Conservation (phyloP, 306 rosid species). For the Cicer bijugum region DNA sequence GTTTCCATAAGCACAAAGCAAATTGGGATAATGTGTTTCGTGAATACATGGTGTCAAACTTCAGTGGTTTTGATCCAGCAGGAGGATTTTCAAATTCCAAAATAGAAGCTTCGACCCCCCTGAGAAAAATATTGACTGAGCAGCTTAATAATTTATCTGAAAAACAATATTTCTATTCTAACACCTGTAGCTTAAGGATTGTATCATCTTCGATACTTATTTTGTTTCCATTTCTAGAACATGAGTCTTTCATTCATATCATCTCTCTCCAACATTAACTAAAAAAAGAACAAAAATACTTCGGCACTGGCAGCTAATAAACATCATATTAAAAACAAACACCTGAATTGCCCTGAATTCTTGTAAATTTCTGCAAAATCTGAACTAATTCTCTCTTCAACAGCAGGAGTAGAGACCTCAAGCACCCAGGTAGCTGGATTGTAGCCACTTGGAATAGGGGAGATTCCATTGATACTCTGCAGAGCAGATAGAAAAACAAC, state of each 20-base stretch:
- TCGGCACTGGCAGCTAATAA: constrained; percentile 13
- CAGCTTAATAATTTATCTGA: constrained; percentile 15
- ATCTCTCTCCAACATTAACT: constrained; percentile 11
- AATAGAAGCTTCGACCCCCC: constrained; percentile 77
- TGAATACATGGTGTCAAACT: constrained; percentile 63
- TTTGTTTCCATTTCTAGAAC: constrained; percentile 6
- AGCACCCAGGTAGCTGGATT: constrained; percentile 98
- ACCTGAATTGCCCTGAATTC: constrained; percentile 73
- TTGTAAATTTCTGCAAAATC: constrained; percentile 69
- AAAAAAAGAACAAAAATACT: constrained; percentile 11
- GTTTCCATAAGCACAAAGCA: constrained; percentile 71
- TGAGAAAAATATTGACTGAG: constrained; percentile 40
- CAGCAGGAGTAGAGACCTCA: constrained; percentile 76
- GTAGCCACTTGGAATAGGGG: constrained; percentile 68
- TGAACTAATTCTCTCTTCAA: constrained; percentile 63
- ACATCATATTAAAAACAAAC: constrained; percentile 39
- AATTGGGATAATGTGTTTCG: constrained; percentile 58
- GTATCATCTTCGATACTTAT: constrained; percentile 11
- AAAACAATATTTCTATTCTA: constrained; percentile 20
- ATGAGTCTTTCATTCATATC: constrained; percentile 4
- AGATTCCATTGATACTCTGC: constrained; percentile 61
- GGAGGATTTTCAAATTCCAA: constrained; percentile 61
- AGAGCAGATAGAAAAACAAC: constrained; percentile 36
- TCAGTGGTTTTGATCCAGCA: constrained; percentile 60
- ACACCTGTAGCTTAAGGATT: constrained; percentile 7